Conservation (phyloP, 352 stramenopile genomes). For the Globisporangium carolinianum region DNA sequence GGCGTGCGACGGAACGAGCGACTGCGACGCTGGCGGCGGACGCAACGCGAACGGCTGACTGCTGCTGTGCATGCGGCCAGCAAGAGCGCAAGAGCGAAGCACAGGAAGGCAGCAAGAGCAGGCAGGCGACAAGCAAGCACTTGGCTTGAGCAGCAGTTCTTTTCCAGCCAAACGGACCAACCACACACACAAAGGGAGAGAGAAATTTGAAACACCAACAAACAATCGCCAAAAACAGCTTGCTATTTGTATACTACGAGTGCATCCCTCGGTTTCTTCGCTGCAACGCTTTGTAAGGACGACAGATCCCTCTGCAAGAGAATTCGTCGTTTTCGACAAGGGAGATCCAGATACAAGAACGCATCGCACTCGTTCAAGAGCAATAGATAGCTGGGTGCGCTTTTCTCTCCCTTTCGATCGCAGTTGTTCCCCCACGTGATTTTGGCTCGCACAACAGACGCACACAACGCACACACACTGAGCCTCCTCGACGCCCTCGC, state of each 20-base stretch:
- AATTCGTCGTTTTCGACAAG: too few species aligned
- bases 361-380: too few species aligned
- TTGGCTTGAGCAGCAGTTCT: not conserved
- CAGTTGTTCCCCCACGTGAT: too few species aligned
- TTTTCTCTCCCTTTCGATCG: too few species aligned
- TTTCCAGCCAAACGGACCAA: not conserved
- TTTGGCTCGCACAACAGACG: too few species aligned
- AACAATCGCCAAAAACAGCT: not conserved
- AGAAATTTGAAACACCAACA: not conserved
- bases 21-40: slow-evolving; percentile 1
- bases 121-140: not conserved
- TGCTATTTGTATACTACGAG: not conserved
- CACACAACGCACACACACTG: too few species aligned
- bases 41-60: slow-evolving; percentile 12
- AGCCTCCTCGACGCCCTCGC: too few species aligned
- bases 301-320: too few species aligned
- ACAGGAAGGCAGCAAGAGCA: not conserved
- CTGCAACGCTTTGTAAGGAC: not conserved
- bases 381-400: too few species aligned
- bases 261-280: not conserved
- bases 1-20: not conserved
- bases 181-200: not conserved
- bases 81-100: not conserved
- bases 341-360: too few species aligned
- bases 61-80: not conserved